Evolutionary conservation across 345 rosid species (phyloP), one percentile per base, ranked within the genome.

Genomic region (Camelina sativa): DNA sequence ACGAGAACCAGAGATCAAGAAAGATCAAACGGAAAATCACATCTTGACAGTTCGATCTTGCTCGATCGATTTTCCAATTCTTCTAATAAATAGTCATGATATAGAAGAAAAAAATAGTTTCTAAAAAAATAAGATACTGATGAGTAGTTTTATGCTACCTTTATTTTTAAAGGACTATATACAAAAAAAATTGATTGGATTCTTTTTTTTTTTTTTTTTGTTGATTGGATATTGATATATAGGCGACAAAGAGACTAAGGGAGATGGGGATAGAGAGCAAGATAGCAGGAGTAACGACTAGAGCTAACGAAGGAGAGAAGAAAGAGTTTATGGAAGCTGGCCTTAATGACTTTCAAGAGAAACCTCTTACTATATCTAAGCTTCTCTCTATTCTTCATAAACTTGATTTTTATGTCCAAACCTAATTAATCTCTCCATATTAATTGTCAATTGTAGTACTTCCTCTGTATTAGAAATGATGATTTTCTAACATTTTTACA

Each of bases 261-360:
- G 88, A 81, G 11, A 88, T 93, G 96, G 97, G 97, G 1, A 84
- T 91, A 38, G 64, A 80, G 20, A 80, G 92, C 84, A 65, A 69
- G 72, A 91, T 91, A 40, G 92, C 85, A 6, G 98, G 98, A 0
- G 87, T 91, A 32, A 81, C 98, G 0, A 72, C 92, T 0, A 78
- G 83, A 16, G 75, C 84, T 2, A 1, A 71, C 43, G 86, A 83
- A 17, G 72, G 20, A 68, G 86, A 83, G 30, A 79, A 77, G 60
- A 65, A 62, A 71, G 94, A 86, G 67, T 93, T 93, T 53, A 77
- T 83, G 62, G 89, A 86, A 61, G 94, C 96, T 8, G 98, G 96
- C 1, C 83, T 93, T 7, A 88, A 91, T 82, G 89, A 84, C 50
- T 93, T 85, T 54, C 85, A 77, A 30, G 96, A 89, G 83, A 93